Evolutionary conservation across 805 yeast genomes (phyloP).

Genomic region (Candida sanyiensis): DNA sequence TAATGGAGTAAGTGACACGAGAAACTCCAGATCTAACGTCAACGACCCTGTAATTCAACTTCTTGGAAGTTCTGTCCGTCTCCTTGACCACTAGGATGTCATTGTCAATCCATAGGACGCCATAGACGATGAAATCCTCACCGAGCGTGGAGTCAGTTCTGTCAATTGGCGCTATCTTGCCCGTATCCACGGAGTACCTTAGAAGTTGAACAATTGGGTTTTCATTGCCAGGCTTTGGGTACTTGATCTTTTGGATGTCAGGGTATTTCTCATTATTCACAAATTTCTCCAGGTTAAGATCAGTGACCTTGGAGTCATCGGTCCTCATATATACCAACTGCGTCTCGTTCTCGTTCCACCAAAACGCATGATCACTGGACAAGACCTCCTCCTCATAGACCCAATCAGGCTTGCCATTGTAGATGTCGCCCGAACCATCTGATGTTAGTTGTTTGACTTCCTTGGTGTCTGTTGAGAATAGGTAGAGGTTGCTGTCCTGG

Average conservation of each 20-base stretch:
- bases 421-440: constrained; percentile 48
- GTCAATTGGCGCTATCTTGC: constrained; percentile 12
- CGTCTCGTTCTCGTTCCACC: constrained; percentile 70
- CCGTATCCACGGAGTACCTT: constrained; percentile 34
- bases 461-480: constrained; percentile 33
- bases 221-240: constrained; percentile 67
- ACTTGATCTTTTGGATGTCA: constrained; percentile 39
- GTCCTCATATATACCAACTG: constrained; percentile 48
- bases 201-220: constrained; percentile 52
- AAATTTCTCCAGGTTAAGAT: constrained; percentile 47
- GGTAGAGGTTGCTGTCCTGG: constrained; percentile 47
- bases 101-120: constrained; percentile 52
- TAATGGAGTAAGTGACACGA: constrained; percentile 36
- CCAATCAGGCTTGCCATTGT: constrained; percentile 78
- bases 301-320: constrained; percentile 55
- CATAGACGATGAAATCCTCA: constrained; percentile 52
- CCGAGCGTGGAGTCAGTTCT: constrained; percentile 29
- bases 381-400: constrained; percentile 79
- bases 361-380: constrained; percentile 50
- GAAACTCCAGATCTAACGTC: constrained; percentile 30
- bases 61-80: constrained; percentile 57
- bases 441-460: constrained; percentile 22
- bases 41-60: constrained; percentile 43
- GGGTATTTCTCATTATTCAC: constrained; percentile 44
- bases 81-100: constrained; percentile 49